Evolutionary conservation across 352 stramenopile species (phyloP), one percentile per base, ranked within the genome.

Genomic region (Phytophthora boehmeriae): DNA sequence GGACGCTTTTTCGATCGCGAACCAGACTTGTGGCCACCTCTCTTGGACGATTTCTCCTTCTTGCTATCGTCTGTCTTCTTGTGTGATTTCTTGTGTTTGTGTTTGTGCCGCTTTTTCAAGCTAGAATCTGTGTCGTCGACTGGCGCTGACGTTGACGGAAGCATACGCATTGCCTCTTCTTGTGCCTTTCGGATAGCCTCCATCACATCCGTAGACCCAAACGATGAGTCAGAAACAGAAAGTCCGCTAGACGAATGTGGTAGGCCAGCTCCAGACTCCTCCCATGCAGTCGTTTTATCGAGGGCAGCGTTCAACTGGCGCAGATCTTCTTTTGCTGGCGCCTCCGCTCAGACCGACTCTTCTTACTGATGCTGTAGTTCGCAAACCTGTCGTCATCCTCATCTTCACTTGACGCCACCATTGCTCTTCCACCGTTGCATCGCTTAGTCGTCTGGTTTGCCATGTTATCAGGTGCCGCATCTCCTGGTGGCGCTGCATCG

Each of bases 181-280:
- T 92, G 70, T 0, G 85, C 85, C 42, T 82, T 68, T 16, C 74
- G 77, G 48, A 94, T 92, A 13, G 85, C 82, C 16, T 85, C 85
- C 39, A 92, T 59, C 42, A 94, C 78, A 30, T 88, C 74, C 8
- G 64, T 64, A 36, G 61, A 86, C 10, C 47, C 66, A 32, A 76
- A 61, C 2, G 66, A 73, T 5, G 54, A 59, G 22, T 54, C 36
- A 5, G 58, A 39, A 4, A 23, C 42, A 43, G 41, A 45, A 30
- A 56, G 51, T 19, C 43, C 20, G 49, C 14, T 44, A 3, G 46
- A 11, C 0, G 62, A 39, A 14, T 54, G 10, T 22, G n/a, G 45
- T 54, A 51, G 56, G 32, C 9, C 60, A 42, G 2, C 55, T 64
- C 16, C 5, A 8, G 28, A 14, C 36, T 41, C 39, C 13, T 66